Evolutionary conservation across 1,139 yeast genomes (phyloP), one percentile per base, ranked within the genome.

Genomic region (Suzukiozyma palmioleophila): DNA sequence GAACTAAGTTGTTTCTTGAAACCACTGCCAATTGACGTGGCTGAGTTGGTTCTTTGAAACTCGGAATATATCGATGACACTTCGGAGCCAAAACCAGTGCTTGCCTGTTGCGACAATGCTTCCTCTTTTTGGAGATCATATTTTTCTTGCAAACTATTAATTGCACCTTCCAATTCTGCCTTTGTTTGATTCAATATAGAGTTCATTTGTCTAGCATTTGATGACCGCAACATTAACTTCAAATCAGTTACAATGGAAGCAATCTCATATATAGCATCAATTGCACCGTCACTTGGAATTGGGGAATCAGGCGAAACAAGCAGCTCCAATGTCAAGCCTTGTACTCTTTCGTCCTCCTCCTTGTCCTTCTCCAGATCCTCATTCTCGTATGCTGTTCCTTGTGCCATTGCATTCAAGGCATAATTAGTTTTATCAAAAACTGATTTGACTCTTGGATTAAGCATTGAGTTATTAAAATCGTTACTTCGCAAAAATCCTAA

Each of bases 201-300:
- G 6, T 79, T 69, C 74, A 81, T 72, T 40, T 77, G 79, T 36
- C 78, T 59, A n/a, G 77, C 81, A 52, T 81, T 81, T 43, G 74
- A 62, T 2, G 84, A 75, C 43, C 89, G 66, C 35, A 82, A 57
- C 72, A 83, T 69, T 43, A 84, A 57, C 48, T 82, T 79, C 62
- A 81, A 66, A 51, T 84, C 90, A 43, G 79, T 75, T 0, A 77
- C 77, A 36, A 81, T 57, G 0, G 80, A 75, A 1, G 82, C 79
- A 2, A 75, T 64, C 48, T 83, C 86, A 49, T 75, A 76, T 31
- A 83, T 73, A 37, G 78, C 55, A 43, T 80, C 83, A 33, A 84
- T 67, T 7, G 78, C 66, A 33, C 64, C 60, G 44, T 78, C 80
- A 10, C 73, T 64, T 1, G 88, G 81, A 8, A 75, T 62, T 4